Evolutionary conservation across 352 stramenopile genomes (phyloP).

Genomic region (Phytophthora pistaciae): DNA sequence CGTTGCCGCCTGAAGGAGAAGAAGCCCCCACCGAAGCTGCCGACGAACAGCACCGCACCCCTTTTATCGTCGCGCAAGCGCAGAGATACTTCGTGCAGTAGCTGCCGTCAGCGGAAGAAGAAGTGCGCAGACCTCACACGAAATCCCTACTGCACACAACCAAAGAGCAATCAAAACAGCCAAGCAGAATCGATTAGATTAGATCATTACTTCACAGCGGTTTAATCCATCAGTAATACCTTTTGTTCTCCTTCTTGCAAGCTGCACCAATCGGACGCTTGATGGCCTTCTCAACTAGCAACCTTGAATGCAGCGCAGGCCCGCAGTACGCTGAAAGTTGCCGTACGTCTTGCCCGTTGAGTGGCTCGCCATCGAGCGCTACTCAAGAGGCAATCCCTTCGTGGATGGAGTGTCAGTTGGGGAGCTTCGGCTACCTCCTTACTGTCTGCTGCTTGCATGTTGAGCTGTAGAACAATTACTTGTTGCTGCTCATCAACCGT

Average conservation of each 20-base stretch:
- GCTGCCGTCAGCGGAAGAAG: constrained; percentile 8
- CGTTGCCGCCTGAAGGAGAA: background rate
- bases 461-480: no score
- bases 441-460: no score
- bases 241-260: background rate
- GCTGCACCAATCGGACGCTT: no score
- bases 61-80: background rate
- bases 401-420: no score
- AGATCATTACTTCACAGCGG: background rate
- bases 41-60: background rate
- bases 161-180: background rate
- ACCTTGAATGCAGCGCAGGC: no score
- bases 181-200: background rate
- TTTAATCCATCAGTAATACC: background rate
- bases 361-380: no score
- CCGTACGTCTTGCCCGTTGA: no score
- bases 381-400: no score
- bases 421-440: no score
- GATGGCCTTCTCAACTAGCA: no score
- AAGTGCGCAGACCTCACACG: constrained; percentile 5
- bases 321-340: no score
- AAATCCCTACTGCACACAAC: constrained; percentile 5
- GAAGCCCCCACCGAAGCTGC: background rate
- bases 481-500: no score
- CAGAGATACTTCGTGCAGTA: constrained; percentile 8